These are phyloP conservation scores for Scortechinia acanthostroma DNA, from an alignment of 2,329 filamentous ascomycete genomes.

Conservation along the genomic window DNA sequence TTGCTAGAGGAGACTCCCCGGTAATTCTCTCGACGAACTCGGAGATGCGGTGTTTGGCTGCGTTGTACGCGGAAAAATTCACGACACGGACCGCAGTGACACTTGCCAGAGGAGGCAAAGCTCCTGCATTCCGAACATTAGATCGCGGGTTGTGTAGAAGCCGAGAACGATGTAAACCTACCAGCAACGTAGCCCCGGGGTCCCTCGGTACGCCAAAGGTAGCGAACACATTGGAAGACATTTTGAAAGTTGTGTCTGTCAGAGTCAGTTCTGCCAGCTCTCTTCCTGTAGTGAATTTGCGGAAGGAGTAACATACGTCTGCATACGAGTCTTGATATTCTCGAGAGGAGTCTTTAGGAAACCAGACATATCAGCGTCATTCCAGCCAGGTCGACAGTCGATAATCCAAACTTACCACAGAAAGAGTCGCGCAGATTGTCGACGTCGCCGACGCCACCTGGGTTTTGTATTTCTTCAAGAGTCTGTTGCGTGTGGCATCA, in stretches of 20 bases:
- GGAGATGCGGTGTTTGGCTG: slow-evolving; percentile 27
- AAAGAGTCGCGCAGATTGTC: slow-evolving; percentile 30
- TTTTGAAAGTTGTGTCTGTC: slow-evolving; percentile 31
- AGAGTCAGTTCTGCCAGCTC: slow-evolving; percentile 1
- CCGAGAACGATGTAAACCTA: slow-evolving; percentile 10
- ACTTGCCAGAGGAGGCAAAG: slow-evolving; percentile 30
- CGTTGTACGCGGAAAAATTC: slow-evolving; percentile 34
- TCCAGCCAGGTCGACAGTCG: neutral
- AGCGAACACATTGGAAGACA: slow-evolving; percentile 27
- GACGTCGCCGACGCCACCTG: slow-evolving; percentile 32
- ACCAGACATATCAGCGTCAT: neutral
- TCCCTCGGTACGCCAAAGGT: slow-evolving; percentile 34
- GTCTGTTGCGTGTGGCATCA: slow-evolving; percentile 26
- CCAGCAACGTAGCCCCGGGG: slow-evolving; percentile 35
- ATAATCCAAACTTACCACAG: slow-evolving; percentile 25
- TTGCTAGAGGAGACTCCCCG: slow-evolving; percentile 25
- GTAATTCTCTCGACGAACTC: slow-evolving; percentile 25
- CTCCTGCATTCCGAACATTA: slow-evolving; percentile 17
- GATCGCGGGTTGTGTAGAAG: neutral
- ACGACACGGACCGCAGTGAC: slow-evolving; percentile 32
- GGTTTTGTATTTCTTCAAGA: slow-evolving; percentile 33
- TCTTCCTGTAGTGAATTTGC: too few relatives aligned
- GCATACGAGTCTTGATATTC: slow-evolving; percentile 38
- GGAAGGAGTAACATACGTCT: too few relatives aligned
- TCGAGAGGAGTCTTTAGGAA: slow-evolving; percentile 29